Evolutionary conservation across 192 early-diverging fungal species (phyloP).

Genomic region (Umbelopsis sp.): DNA sequence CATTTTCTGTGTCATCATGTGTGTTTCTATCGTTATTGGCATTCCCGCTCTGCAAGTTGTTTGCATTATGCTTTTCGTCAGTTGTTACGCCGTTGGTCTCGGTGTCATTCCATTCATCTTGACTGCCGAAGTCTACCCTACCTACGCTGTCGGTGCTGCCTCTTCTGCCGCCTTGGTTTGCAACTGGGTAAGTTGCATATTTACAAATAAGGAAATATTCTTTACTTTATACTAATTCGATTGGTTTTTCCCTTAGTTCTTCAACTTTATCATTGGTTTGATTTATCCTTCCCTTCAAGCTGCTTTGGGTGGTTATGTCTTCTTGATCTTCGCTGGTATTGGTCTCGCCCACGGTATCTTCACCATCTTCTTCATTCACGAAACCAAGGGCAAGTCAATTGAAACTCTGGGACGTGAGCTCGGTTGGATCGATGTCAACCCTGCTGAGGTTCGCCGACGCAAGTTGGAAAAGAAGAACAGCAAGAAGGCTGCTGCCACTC

Average conservation of each 20-base stretch:
- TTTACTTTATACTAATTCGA: slow-evolving; percentile 24
- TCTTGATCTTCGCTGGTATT: slow-evolving; percentile 55
- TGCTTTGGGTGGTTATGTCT: slow-evolving; percentile 53
- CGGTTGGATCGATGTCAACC: slow-evolving; percentile 37
- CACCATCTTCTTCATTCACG: slow-evolving; percentile 51
- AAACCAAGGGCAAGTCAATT: slow-evolving; percentile 58
- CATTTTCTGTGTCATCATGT: slow-evolving; percentile 51
- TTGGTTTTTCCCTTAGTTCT: slow-evolving; percentile 21
- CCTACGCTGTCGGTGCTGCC: slow-evolving; percentile 53
- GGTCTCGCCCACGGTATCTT: slow-evolving; percentile 43
- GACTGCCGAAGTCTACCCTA: slow-evolving; percentile 58
- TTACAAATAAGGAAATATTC: background rate
- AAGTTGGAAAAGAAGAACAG: slow-evolving; percentile 16
- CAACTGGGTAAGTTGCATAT: slow-evolving; percentile 36
- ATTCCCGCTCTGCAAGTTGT: slow-evolving; percentile 32
- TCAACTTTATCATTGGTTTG: slow-evolving; percentile 58
- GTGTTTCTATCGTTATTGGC: slow-evolving; percentile 28
- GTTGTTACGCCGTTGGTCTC: slow-evolving; percentile 57
- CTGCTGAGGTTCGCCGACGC: background rate
- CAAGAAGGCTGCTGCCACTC: slow-evolving; percentile 6
- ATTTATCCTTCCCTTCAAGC: slow-evolving; percentile 49
- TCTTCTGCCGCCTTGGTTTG: slow-evolving; percentile 48
- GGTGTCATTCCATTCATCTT: slow-evolving; percentile 62
- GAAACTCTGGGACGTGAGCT: slow-evolving; percentile 59
- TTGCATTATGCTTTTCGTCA: slow-evolving; percentile 53